phyloP scores from a whole-genome alignment of 441 rosid species.

The Adansonia grandidieri region DNA sequence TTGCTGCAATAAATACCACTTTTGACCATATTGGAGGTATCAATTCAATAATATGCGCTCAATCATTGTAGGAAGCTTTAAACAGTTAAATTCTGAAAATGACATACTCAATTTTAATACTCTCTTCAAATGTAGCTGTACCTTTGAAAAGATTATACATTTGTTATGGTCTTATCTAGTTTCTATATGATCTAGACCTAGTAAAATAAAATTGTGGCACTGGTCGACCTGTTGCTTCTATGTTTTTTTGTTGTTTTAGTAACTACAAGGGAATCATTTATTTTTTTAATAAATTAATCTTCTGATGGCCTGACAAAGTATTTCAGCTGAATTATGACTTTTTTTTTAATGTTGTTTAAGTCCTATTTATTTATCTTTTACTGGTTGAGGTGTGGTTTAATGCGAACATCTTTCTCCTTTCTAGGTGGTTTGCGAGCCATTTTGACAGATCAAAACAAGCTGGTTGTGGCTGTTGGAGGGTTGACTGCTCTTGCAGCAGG shows the following conservation, averaged over 20 bases:
- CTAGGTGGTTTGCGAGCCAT: conserved; percentile 88
- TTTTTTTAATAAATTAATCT: not conserved
- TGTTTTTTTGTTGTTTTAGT: not conserved
- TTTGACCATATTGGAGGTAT: conserved; percentile 97
- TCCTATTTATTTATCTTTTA: conserved; percentile 18
- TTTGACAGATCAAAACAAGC: conserved; percentile 90
- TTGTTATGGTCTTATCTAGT: not conserved
- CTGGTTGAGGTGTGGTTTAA: conserved; percentile 19
- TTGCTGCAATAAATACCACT: conserved; percentile 94
- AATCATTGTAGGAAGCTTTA: conserved; percentile 18
- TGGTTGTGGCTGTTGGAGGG: conserved; percentile 92
- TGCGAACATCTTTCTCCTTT: conserved; percentile 28
- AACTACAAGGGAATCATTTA: not conserved
- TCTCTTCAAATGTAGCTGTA: not conserved
- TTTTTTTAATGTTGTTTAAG: not conserved
- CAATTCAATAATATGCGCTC: conserved; percentile 19
- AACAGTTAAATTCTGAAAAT: not conserved
- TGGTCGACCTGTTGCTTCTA: not conserved
- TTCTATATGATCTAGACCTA: not conserved
- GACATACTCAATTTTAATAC: not conserved
- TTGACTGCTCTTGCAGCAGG: conserved; percentile 98
- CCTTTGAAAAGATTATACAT: conserved; percentile 1
- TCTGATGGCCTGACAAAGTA: not conserved
- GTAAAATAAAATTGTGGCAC: not conserved
- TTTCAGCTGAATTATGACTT: conserved; percentile 14